A percentile compares a stretch with the other conserved stretches of the same genome.
Conservation (phyloP, 768 basidiomycete species). For the Auriculariales sp. region DNA sequence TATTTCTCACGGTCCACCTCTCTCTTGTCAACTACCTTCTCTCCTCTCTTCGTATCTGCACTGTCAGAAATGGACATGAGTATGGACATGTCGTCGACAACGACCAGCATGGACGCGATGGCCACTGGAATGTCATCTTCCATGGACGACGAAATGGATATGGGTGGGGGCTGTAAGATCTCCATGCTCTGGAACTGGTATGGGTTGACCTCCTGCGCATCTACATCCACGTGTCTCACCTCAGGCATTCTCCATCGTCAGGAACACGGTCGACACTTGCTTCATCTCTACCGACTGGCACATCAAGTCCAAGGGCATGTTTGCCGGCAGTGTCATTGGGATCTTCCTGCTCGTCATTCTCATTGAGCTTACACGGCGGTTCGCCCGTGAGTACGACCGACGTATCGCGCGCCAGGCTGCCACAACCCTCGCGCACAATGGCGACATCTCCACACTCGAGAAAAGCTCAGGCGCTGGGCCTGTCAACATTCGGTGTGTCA, state of each 20-base stretch:
- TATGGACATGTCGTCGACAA: too few relatives aligned
- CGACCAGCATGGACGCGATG: too few relatives aligned
- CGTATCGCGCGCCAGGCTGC: conserved; percentile 5
- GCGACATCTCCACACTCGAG: background rate
- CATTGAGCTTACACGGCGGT: conserved; percentile 14
- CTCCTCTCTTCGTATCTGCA: too few relatives aligned
- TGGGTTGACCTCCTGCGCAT: background rate
- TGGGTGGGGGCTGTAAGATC: conserved; percentile 4
- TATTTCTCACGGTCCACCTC: too few relatives aligned
- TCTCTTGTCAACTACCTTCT: too few relatives aligned
- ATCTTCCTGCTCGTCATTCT: conserved; percentile 15
- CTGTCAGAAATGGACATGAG: too few relatives aligned
- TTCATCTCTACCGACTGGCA: conserved; percentile 17
- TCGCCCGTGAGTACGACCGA: conserved; percentile 16
- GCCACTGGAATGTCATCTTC: too few relatives aligned
- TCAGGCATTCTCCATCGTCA: background rate
- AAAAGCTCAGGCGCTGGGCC: background rate
- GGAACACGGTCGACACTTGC: conserved; percentile 15
- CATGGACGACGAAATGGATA: background rate
- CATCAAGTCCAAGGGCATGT: conserved; percentile 11
- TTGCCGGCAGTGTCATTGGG: conserved; percentile 17
- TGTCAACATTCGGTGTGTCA: background rate
- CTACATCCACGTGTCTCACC: background rate
- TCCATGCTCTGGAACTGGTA: conserved; percentile 19
- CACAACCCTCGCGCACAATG: background rate